Base-by-base conservation (phyloP, 441 rosid genomes). In the Mallotus repandus region DNA sequence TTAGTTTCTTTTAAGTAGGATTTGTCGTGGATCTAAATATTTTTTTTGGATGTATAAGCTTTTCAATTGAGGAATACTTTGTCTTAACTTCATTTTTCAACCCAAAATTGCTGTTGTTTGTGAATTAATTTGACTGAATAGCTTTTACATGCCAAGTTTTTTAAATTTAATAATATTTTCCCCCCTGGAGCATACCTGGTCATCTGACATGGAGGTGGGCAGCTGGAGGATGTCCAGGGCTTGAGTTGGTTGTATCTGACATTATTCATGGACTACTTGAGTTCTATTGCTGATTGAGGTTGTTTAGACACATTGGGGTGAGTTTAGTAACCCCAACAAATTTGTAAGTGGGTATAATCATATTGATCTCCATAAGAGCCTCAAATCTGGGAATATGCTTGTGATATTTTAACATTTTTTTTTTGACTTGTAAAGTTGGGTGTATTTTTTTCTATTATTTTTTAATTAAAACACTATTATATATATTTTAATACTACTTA, bases 1-100 rank as follows among this genome's bases (percentile, higher is more conserved):
- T 77, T 76, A 66, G 66, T 75, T 38, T 69, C 25, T 55, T 32
- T 62, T 74, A 81, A 84, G 91, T 87, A 81, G 91, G 86, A 53
- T n/a, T 77, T 77, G 77, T 60, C 46, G 62, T 19, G 65, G 15
- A 68, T 59, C 70, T 66, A 50, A 41, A 14, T 35, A 58, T 65
- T 52, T 19, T 49, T 71, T 57, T 71, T 29, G 32, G 9, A 65
- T 19, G 13, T 45, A 19, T 57, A 61, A 62, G 32, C 53, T n/a
- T 22, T 7, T 19, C 10, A 69, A 21, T 55, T 70, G 59, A 57
- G 29, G 19, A 19, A 21, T 56, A 21, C 32, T 56, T 35, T 69
- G 11, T 14, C 13, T 18, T 53, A 25, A 7, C 38, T 16, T 38
- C 0, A 18, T 0, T 12, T 54, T 69, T 5, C 7, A 14, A 15